These are phyloP conservation scores for Beauveria scarabaeidicola DNA, from an alignment of 2,329 filamentous ascomycete genomes.

Conservation along the genomic window DNA sequence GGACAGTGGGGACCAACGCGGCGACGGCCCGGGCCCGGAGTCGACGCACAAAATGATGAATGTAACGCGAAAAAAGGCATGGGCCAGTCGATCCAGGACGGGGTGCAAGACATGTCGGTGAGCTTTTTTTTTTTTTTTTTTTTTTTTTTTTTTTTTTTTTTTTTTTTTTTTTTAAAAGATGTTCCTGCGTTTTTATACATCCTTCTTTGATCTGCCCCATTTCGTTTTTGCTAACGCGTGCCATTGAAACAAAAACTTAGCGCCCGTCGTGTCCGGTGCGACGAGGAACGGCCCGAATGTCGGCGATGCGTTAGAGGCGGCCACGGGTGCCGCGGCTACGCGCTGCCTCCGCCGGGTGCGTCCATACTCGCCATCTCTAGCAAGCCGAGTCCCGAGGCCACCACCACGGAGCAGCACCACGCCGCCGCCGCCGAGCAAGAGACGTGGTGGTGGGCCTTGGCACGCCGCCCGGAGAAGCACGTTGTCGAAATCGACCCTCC, in stretches of 20 bases:
- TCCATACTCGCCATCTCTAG: neutral
- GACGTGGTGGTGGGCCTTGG: neutral
- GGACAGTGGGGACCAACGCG: neutral
- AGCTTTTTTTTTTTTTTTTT: neutral
- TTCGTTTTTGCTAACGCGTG: neutral
- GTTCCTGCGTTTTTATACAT: too few relatives aligned
- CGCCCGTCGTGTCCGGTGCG: neutral
- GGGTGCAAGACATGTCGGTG: neutral
- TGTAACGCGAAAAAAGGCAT: neutral
- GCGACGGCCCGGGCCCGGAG: neutral
- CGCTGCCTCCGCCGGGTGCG: neutral
- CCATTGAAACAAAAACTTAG: neutral
- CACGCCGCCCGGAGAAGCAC: neutral
- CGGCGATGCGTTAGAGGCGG: neutral
- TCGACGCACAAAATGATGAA: neutral
- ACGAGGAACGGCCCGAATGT: neutral
- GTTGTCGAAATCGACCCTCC: neutral
- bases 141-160: too few relatives aligned
- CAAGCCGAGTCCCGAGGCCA: accelerated
- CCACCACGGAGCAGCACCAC: neutral
- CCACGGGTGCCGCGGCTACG: neutral
- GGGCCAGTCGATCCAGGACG: neutral
- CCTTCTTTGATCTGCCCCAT: neutral
- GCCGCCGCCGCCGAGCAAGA: neutral
- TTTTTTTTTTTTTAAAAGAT: neutral